These are phyloP conservation scores for Crepidotus variabilis DNA, from an alignment of 768 basidiomycete genomes.

Conservation along the genomic window DNA sequence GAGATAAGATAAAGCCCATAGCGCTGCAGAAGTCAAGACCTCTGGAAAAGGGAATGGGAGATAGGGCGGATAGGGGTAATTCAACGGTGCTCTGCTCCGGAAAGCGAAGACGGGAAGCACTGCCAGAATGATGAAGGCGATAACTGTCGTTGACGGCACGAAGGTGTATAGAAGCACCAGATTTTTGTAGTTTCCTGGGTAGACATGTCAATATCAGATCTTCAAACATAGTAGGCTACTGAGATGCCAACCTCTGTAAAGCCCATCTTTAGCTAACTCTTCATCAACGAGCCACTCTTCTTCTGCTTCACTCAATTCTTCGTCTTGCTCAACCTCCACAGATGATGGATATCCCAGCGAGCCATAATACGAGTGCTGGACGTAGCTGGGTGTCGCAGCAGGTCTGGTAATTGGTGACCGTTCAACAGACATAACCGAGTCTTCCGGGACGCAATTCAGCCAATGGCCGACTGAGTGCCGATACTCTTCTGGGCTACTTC, in stretches of 20 bases:
- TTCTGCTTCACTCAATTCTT: conserved; percentile 29
- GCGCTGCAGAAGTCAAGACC: conserved; percentile 51
- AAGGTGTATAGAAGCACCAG: conserved; percentile 54
- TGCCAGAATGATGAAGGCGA: conserved; percentile 48
- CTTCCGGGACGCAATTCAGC: conserved; percentile 21
- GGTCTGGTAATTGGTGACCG: neutral
- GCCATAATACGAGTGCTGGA: conserved; percentile 12
- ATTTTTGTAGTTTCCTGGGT: conserved; percentile 58
- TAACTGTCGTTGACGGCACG: conserved; percentile 50
- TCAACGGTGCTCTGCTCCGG: conserved; percentile 34
- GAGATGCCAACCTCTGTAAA: conserved; percentile 25
- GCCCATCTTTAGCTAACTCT: conserved; percentile 25
- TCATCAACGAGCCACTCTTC: conserved; percentile 29
- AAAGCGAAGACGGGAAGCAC: conserved; percentile 47
- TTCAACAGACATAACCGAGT: conserved; percentile 13
- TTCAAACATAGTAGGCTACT: neutral
- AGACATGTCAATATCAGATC: neutral
- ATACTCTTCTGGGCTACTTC: conserved; percentile 16
- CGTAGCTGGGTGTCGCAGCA: conserved; percentile 1
- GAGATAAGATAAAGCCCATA: conserved; percentile 59
- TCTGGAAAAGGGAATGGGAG: conserved; percentile 67
- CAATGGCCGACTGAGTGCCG: conserved; percentile 11
- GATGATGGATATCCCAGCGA: conserved; percentile 12
- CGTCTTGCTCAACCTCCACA: conserved; percentile 19
- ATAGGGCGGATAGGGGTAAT: conserved; percentile 45